Evolutionary conservation across 78 protist genomes (phyloP).

Genomic region (Salpingoeca rosetta): DNA sequence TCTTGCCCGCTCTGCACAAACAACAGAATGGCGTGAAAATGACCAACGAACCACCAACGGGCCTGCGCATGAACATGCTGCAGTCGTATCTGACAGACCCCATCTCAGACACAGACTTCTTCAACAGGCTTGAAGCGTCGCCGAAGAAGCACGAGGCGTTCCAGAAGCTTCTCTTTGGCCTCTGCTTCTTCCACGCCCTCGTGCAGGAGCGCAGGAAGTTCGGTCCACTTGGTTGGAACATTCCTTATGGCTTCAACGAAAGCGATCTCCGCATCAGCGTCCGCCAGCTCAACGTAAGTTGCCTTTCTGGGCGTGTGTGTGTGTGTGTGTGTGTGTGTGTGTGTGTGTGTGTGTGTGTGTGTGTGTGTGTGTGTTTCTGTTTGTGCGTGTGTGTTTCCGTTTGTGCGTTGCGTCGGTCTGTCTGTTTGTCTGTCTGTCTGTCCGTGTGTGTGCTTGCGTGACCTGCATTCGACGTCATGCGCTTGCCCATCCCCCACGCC

Average conservation of each 20-base stretch:
- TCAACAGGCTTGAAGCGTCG: slow-evolving; percentile 42
- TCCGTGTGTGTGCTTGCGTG: too few species aligned
- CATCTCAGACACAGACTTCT: not conserved
- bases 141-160: not conserved
- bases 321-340: too few species aligned
- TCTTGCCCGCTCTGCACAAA: too few species aligned
- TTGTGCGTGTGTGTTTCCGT: too few species aligned
- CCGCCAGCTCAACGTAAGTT: not conserved
- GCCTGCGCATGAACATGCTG: slow-evolving; percentile 56
- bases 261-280: slow-evolving; percentile 39
- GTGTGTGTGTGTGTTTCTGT: too few species aligned
- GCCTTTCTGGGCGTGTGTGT: not conserved
- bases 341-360: too few species aligned
- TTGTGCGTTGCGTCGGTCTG: too few species aligned
- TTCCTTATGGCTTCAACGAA: slow-evolving; percentile 72
- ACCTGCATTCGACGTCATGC: too few species aligned
- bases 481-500: too few species aligned
- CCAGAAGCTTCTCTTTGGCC: not conserved
- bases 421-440: too few species aligned
- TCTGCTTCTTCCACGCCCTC: slow-evolving; percentile 73
- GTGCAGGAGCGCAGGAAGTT: slow-evolving; percentile 82
- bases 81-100: slow-evolving; percentile 26
- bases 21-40: slow-evolving; percentile 74
- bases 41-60: slow-evolving; percentile 81
- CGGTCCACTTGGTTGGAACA: slow-evolving; percentile 82